phyloP scores from a whole-genome alignment of 768 basidiomycete species.

The Termitomyces sp. region DNA sequence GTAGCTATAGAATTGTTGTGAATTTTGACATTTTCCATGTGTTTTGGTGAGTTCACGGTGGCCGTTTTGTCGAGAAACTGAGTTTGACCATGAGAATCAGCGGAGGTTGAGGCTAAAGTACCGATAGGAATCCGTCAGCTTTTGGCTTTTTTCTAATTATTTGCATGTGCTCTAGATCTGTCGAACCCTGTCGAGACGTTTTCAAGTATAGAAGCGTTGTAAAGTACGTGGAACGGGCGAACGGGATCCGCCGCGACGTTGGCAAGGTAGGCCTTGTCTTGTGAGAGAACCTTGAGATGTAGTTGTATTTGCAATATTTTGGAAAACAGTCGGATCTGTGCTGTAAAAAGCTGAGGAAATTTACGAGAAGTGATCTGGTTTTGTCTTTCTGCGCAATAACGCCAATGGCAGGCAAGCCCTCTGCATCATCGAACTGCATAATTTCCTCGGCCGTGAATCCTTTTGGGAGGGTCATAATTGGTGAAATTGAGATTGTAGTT shows the following conservation, averaged over 20 bases:
- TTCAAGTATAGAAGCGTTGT: background rate
- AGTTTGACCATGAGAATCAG: background rate
- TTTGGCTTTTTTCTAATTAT: constrained; percentile 99
- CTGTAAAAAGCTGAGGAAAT: constrained; percentile 29
- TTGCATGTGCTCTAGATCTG: constrained; percentile 96
- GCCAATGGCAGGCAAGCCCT: too few species aligned
- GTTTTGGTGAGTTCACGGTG: constrained; percentile 91
- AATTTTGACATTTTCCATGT: constrained; percentile 92
- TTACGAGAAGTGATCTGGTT: too few species aligned
- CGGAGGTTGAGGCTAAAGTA: constrained; percentile 20
- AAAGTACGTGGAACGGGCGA: constrained; percentile 30
- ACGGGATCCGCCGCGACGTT: constrained; percentile 98
- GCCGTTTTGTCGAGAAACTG: constrained; percentile 86
- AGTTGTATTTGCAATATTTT: constrained; percentile 95
- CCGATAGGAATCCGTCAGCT: constrained; percentile 97
- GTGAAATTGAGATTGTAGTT: too few species aligned
- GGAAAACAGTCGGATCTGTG: constrained; percentile 69
- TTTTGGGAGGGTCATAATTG: too few species aligned
- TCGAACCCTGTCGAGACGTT: constrained; percentile 67
- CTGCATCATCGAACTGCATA: too few species aligned
- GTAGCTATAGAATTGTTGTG: too few species aligned
- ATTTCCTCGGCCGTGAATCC: too few species aligned
- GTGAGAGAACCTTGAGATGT: constrained; percentile 93
- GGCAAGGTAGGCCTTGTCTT: constrained; percentile 97
- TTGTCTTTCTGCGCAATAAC: too few species aligned